Evolutionary conservation across 257 asterid species (phyloP).

Genomic region (Henckelia pumila): DNA sequence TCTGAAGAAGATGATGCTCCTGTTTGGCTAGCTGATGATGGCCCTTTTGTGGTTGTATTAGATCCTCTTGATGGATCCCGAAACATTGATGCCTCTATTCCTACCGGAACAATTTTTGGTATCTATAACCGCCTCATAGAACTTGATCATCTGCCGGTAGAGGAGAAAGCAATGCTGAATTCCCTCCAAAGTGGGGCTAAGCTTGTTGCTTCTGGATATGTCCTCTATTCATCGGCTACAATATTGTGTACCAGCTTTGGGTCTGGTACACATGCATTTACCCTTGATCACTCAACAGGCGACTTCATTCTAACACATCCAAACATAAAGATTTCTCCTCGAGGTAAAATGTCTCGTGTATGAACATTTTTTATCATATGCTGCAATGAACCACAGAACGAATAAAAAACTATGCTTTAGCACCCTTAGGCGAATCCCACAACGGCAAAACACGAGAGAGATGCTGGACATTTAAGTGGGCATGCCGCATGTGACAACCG

Average conservation of each 20-base stretch:
- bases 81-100: slow-evolving; percentile 90
- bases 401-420: too few species aligned
- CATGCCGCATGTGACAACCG: too few species aligned
- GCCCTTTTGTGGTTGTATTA: slow-evolving; percentile 79
- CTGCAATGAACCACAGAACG: neutral
- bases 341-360: slow-evolving; percentile 48
- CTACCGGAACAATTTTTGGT: slow-evolving; percentile 95
- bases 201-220: slow-evolving; percentile 84
- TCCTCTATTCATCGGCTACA: slow-evolving; percentile 90
- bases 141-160: slow-evolving; percentile 65
- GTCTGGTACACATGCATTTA: slow-evolving; percentile 77
- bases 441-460: too few species aligned
- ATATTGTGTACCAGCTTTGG: slow-evolving; percentile 80
- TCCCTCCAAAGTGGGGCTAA: slow-evolving; percentile 82
- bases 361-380: neutral
- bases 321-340: slow-evolving; percentile 58
- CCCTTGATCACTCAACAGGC: slow-evolving; percentile 78
- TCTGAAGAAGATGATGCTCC: slow-evolving; percentile 95
- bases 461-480: too few species aligned
- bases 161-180: slow-evolving; percentile 74
- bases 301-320: slow-evolving; percentile 86
- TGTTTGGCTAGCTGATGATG: slow-evolving; percentile 78
- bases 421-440: too few species aligned
- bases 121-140: slow-evolving; percentile 69
- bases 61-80: slow-evolving; percentile 95